These are phyloP conservation scores for Cladosporium sphaerospermum DNA, from an alignment of 2,329 filamentous ascomycete species.

Conservation along the genomic window DNA sequence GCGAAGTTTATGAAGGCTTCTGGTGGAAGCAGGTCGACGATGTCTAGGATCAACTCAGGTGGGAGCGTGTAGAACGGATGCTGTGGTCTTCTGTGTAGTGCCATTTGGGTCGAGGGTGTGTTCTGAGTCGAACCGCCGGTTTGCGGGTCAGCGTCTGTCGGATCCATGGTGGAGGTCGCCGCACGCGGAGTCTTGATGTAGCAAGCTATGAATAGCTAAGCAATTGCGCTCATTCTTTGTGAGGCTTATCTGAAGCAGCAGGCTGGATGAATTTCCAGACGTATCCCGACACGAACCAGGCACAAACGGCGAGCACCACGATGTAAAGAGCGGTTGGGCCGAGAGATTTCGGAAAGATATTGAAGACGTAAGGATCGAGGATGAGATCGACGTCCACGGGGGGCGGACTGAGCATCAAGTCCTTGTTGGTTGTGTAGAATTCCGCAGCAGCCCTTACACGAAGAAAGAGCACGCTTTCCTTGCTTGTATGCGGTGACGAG, in stretches of 20 bases:
- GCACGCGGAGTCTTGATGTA: neutral
- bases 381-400: slow-evolving; percentile 73
- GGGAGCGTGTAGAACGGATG: slow-evolving; percentile 38
- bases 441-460: slow-evolving; percentile 71
- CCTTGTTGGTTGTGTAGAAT: slow-evolving; percentile 69
- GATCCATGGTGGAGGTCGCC: neutral
- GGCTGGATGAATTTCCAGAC: slow-evolving; percentile 32
- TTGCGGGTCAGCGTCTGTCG: neutral
- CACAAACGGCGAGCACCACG: slow-evolving; percentile 49
- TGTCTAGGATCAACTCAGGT: slow-evolving; percentile 41
- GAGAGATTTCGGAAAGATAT: slow-evolving; percentile 72
- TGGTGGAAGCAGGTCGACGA: slow-evolving; percentile 36
- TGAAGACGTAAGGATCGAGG: slow-evolving; percentile 77
- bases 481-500: neutral
- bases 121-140: neutral
- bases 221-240: slow-evolving; percentile 18
- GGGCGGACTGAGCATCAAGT: slow-evolving; percentile 68
- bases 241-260: slow-evolving; percentile 16
- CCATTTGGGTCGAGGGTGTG: slow-evolving; percentile 3
- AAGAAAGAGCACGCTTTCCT: slow-evolving; percentile 53
- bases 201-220: neutral
- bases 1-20: slow-evolving; percentile 41
- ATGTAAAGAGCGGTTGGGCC: slow-evolving; percentile 67
- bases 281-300: slow-evolving; percentile 45
- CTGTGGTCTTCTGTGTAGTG: slow-evolving; percentile 9